These are phyloP conservation scores for Chaetothyriales sp. DNA, from an alignment of 2,329 filamentous ascomycete species.

Conservation along the genomic window DNA sequence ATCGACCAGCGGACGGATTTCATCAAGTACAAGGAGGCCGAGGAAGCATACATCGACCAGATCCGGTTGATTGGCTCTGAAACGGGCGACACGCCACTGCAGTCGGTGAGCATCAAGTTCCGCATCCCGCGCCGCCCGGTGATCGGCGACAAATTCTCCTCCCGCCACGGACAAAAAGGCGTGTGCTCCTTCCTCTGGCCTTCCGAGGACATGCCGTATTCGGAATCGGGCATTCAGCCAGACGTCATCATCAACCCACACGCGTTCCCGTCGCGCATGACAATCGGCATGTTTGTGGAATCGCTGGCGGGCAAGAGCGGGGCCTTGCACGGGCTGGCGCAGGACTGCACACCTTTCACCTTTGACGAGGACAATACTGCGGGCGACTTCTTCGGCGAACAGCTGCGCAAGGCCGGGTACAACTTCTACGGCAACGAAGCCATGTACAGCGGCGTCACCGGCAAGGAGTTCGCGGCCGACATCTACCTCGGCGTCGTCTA, in stretches of 20 bases:
- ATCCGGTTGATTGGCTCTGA: constrained; percentile 83
- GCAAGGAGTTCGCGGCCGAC: constrained; percentile 82
- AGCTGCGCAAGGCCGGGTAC: constrained; percentile 87
- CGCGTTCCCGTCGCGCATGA: constrained; percentile 98
- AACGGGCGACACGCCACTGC: constrained; percentile 65
- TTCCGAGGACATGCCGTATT: constrained; percentile 85
- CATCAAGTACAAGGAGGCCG: constrained; percentile 87
- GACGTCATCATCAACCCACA: constrained; percentile 99
- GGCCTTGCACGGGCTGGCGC: constrained; percentile 84
- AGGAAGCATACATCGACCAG: constrained; percentile 81
- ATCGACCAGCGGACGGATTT: constrained; percentile 74
- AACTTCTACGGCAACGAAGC: constrained; percentile 98
- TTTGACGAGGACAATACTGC: constrained; percentile 89
- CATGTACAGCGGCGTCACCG: constrained; percentile 95
- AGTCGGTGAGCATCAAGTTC: constrained; percentile 84
- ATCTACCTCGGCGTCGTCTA: constrained; percentile 97
- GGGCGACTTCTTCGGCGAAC: constrained; percentile 87
- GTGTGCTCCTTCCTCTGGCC: constrained; percentile 95
- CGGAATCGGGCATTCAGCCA: constrained; percentile 88
- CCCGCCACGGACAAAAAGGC: constrained; percentile 95
- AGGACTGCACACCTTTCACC: constrained; percentile 89
- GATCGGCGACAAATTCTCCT: constrained; percentile 98
- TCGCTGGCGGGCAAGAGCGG: constrained; percentile 91
- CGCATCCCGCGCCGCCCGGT: constrained; percentile 78
- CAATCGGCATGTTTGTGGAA: constrained; percentile 98